phyloP scores from a whole-genome alignment of 768 basidiomycete genomes.

The Asterophora parasitica region DNA sequence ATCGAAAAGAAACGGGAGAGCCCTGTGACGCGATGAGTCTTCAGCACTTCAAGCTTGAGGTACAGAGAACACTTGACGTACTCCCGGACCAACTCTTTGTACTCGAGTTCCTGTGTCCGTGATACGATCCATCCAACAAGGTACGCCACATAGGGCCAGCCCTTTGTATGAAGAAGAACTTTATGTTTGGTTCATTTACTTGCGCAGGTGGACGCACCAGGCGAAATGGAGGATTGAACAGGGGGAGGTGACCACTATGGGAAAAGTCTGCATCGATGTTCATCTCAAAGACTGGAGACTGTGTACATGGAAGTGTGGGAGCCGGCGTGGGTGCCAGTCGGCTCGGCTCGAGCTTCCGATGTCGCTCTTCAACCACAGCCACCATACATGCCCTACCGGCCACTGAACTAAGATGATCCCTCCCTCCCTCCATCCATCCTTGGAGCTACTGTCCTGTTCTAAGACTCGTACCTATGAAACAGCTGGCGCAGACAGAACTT shows the following conservation, averaged over 20 bases:
- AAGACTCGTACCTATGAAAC: too few species aligned
- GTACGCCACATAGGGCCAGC: constrained; percentile 13
- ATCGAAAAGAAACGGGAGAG: constrained; percentile 9
- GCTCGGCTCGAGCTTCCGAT: not conserved
- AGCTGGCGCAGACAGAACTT: too few species aligned
- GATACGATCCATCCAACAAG: constrained; percentile 12
- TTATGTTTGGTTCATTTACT: too few species aligned
- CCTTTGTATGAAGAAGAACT: not conserved
- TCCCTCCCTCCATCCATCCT: too few species aligned
- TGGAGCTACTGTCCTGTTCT: too few species aligned
- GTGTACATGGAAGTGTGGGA: too few species aligned
- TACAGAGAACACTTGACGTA: constrained; percentile 2
- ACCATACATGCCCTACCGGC: not conserved
- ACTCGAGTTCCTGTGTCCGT: constrained; percentile 2
- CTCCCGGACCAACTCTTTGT: constrained; percentile 3
- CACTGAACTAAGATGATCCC: too few species aligned
- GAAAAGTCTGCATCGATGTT: not conserved
- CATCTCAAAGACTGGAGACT: not conserved
- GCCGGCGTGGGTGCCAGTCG: too few species aligned
- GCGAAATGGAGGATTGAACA: constrained; percentile 8
- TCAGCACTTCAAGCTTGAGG: not conserved
- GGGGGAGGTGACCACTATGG: not conserved
- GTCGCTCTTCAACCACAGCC: not conserved
- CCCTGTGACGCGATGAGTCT: constrained; percentile 1
- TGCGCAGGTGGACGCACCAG: not conserved